Evolutionary conservation across 176 grass and related monocot genomes (phyloP), one percentile per base, ranked within the genome.

Genomic region (Cenchrus americanus): DNA sequence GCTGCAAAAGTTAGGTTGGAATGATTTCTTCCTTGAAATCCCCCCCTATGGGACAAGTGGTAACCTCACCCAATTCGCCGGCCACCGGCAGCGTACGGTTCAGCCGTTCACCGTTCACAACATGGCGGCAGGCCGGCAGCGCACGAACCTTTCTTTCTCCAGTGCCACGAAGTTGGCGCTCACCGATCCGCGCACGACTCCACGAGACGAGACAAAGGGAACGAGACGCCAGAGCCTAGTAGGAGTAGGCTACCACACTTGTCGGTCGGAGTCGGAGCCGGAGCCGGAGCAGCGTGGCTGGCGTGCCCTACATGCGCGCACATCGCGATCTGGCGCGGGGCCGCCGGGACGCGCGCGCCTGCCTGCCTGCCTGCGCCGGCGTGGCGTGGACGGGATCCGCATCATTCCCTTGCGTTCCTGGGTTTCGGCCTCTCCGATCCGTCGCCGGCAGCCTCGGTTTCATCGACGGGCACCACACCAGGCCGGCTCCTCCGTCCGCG

Each of bases 291-390:
- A 40, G 34, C 2, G 34, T 37, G 34, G 8, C 72, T 37, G 34
- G 8, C 72, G 85, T 87, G 86, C 44, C 79, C 27, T 21, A 11
- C 85, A 76, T 76, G 79, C 77, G 6, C 62, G 17, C 62, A 14
- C 55, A 65, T 32, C 62, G 13, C 26, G 62, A 7, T 14, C 62
- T 32, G 12, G 4, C 32, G 34, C 4, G 34, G 34, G 34, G 34
- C 10, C 0, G n/a, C n/a, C 58, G 10, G 23, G 24, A 23, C 60
- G 11, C 1, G 18, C 55, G 54, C 0, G 15, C 17, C 27, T 30
- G 2, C 27, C 17, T n/a, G 15, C 17, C 27, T 30, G 2, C 27
- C 17, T n/a, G 69, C 61, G 24, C 17, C 63, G 59, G 12, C 58
- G 48, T 2, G 50, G 19, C 42, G 42, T 43, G 42, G 42, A 43